phyloP scores from a whole-genome alignment of 2,329 filamentous ascomycete species.

The Mycosphaerella arachidis region DNA sequence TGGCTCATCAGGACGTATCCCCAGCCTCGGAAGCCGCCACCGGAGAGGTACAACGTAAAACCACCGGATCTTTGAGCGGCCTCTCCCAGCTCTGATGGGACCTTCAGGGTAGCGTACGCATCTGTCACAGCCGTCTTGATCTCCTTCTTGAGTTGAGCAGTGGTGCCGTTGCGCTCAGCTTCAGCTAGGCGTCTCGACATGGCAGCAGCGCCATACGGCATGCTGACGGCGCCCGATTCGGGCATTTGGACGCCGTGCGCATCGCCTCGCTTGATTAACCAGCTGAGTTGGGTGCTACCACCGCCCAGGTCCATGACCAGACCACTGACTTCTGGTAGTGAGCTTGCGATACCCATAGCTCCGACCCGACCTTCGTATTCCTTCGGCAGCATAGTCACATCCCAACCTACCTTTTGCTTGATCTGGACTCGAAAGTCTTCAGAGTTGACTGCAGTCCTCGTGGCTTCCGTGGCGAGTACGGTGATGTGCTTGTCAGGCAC shows the following conservation, averaged over 20 bases:
- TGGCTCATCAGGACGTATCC: slow-evolving; percentile 82
- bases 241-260: slow-evolving; percentile 50
- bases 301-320: slow-evolving; percentile 85
- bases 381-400: slow-evolving; percentile 68
- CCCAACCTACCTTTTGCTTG: slow-evolving; percentile 58
- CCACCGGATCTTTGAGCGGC: slow-evolving; percentile 44
- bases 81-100: slow-evolving; percentile 52
- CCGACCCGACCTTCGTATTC: slow-evolving; percentile 79
- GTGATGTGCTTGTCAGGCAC: slow-evolving; percentile 64
- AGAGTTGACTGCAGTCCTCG: slow-evolving; percentile 73
- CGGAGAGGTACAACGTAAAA: slow-evolving; percentile 76
- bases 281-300: slow-evolving; percentile 64
- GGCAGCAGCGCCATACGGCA: slow-evolving; percentile 67
- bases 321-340: slow-evolving; percentile 64
- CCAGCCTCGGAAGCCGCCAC: slow-evolving; percentile 86
- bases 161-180: slow-evolving; percentile 36
- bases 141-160: slow-evolving; percentile 39
- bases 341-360: slow-evolving; percentile 75
- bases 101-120: slow-evolving; percentile 41
- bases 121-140: slow-evolving; percentile 50
- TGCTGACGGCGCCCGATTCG: slow-evolving; percentile 55
- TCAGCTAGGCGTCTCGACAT: slow-evolving; percentile 53
- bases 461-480: slow-evolving; percentile 84
- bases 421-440: slow-evolving; percentile 64
- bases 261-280: slow-evolving; percentile 50